Evolutionary conservation across 352 stramenopile species (phyloP).

Genomic region (Blastocystis sp.): DNA sequence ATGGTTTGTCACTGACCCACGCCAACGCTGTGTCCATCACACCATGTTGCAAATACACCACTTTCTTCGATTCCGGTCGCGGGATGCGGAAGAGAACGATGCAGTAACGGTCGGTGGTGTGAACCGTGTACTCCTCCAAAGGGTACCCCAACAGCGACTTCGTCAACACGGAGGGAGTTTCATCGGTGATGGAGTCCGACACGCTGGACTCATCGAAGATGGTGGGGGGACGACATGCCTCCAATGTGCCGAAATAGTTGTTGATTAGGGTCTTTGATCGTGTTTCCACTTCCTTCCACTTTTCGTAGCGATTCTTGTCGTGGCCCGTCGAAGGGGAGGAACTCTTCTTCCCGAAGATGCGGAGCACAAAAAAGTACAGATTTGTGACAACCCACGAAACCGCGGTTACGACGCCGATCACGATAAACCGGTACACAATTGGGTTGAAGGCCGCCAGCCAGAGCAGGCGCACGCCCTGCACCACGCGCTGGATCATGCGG

Average conservation of each 20-base stretch:
- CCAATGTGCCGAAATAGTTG: constrained; percentile 36
- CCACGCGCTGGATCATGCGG: constrained; percentile 17
- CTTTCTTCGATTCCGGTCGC: constrained; percentile 67
- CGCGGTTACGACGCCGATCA: neutral
- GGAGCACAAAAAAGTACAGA: neutral
- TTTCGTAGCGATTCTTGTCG: neutral
- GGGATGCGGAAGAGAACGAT: constrained; percentile 71
- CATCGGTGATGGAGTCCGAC: neutral
- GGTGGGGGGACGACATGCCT: constrained; percentile 13
- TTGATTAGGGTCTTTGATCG: neutral
- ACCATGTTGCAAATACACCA: constrained; percentile 72
- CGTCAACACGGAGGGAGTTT: constrained; percentile 6
- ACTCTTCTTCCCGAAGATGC: neutral
- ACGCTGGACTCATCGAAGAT: neutral
- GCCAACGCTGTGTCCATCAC: constrained; percentile 72
- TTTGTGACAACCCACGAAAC: neutral
- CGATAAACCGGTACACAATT: neutral
- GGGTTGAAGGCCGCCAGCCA: constrained; percentile 33
- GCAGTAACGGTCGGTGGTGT: constrained; percentile 71
- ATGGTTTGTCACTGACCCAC: constrained; percentile 69
- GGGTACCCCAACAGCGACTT: constrained; percentile 56
- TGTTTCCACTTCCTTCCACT: neutral
- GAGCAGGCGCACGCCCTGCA: neutral
- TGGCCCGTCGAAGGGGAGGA: neutral
- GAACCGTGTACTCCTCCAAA: constrained; percentile 53